Conservation (phyloP, 768 basidiomycete genomes). For the Gymnopilus dilepis region DNA sequence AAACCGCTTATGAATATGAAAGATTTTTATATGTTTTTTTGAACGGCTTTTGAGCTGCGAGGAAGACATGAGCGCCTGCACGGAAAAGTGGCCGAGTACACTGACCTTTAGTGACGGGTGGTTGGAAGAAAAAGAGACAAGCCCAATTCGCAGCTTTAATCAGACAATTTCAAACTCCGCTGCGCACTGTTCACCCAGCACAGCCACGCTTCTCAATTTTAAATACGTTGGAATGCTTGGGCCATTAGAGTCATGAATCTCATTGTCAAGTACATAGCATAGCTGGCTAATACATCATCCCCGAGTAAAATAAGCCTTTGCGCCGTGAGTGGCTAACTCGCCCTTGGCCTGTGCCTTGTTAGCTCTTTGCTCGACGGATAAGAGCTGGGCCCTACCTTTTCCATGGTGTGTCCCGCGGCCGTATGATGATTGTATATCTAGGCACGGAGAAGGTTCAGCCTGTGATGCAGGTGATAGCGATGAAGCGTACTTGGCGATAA, state of each 20-base stretch:
- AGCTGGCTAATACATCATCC: conserved; percentile 49
- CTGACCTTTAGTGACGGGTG: conserved; percentile 76
- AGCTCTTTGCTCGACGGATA: conserved; percentile 2
- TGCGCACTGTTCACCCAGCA: conserved; percentile 42
- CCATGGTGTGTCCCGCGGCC: conserved; percentile 86
- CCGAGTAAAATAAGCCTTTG: conserved; percentile 87
- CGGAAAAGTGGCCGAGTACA: conserved; percentile 24
- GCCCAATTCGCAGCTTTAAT: conserved; percentile 37
- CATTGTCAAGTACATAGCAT: background rate
- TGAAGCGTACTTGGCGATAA: conserved; percentile 66
- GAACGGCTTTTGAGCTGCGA: conserved; percentile 62
- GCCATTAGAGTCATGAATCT: conserved; percentile 7
- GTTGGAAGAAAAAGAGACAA: conserved; percentile 50
- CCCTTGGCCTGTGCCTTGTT: conserved; percentile 66
- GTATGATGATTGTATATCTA: conserved; percentile 53
- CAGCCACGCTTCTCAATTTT: conserved; percentile 26
- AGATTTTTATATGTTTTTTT: conserved; percentile 73
- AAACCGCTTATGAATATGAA: conserved; percentile 74
- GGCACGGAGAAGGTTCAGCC: conserved; percentile 16
- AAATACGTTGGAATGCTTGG: background rate
- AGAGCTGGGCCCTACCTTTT: conserved; percentile 60
- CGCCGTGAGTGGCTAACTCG: conserved; percentile 83
- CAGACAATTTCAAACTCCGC: conserved; percentile 49
- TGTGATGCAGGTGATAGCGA: conserved; percentile 12
- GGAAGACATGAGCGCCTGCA: conserved; percentile 17